Evolutionary conservation across 2,329 filamentous ascomycete species (phyloP).

Genomic region (Monilinia laxa): DNA sequence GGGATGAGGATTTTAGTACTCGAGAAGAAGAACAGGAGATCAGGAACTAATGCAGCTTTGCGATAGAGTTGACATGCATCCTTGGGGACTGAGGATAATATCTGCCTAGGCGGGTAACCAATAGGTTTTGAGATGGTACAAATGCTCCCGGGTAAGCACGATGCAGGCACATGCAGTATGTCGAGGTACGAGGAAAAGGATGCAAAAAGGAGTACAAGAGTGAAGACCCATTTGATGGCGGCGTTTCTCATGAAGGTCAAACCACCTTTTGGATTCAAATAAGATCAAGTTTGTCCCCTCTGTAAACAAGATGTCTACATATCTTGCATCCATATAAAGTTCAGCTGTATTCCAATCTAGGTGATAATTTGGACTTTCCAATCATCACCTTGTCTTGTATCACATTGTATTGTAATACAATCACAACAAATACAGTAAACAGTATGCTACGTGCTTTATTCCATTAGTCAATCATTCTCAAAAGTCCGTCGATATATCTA

Average conservation of each 20-base stretch:
- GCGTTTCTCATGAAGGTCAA: neutral
- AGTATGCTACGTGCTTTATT: neutral
- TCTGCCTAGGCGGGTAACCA: neutral
- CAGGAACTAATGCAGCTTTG: neutral
- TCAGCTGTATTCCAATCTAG: slow-evolving; percentile 1
- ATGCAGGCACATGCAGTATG: neutral
- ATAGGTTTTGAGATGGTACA: neutral
- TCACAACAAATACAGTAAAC: neutral
- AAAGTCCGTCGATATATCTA: neutral
- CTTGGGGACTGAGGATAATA: neutral
- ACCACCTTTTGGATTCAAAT: neutral
- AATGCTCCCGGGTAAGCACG: neutral
- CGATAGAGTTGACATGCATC: neutral
- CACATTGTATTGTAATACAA: slow-evolving; percentile 1
- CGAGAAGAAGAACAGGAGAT: neutral
- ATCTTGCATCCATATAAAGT: neutral
- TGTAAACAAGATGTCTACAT: neutral
- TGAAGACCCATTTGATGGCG: neutral
- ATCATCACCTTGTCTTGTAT: slow-evolving; percentile 1
- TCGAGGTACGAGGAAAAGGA: neutral
- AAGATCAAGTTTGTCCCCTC: neutral
- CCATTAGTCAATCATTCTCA: neutral
- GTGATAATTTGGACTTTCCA: neutral
- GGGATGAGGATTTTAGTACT: neutral
- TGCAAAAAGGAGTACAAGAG: neutral